These are phyloP conservation scores for Exophiala viscosa DNA, from an alignment of 2,329 filamentous ascomycete genomes.

Conservation along the genomic window DNA sequence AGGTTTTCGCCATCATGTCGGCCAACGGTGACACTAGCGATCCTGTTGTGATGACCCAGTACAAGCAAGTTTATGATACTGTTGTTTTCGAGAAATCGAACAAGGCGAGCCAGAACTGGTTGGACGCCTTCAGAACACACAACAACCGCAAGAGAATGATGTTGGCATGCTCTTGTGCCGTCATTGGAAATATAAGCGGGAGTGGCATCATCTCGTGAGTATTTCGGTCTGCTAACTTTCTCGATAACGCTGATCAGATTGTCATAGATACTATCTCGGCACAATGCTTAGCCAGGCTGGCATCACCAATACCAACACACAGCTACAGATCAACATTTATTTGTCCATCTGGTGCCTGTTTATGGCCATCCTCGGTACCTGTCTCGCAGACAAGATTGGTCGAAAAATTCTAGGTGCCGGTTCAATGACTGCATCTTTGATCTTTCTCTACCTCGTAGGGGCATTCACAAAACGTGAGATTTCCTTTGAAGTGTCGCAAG, in stretches of 20 bases:
- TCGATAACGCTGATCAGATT: conserved; percentile 35
- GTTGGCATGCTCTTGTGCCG: conserved; percentile 2
- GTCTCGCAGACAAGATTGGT: conserved; percentile 42
- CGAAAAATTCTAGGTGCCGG: conserved; percentile 38
- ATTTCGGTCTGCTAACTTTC: background rate
- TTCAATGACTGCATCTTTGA: conserved; percentile 35
- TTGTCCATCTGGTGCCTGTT: conserved; percentile 49
- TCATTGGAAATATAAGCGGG: conserved; percentile 9
- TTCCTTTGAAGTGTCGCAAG: background rate
- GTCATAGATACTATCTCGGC: conserved; percentile 37
- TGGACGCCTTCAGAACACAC: background rate
- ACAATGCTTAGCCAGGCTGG: conserved; percentile 45
- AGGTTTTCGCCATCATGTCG: conserved; percentile 4
- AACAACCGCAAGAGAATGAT: conserved; percentile 3
- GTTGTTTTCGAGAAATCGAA: conserved; percentile 7
- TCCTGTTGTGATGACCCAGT: conserved; percentile 1
- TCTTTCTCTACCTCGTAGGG: conserved; percentile 51
- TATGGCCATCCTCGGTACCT: conserved; percentile 42
- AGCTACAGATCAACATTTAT: conserved; percentile 49
- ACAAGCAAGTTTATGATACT: conserved; percentile 8
- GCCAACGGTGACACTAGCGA: conserved; percentile 1
- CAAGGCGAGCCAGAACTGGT: background rate
- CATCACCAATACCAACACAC: conserved; percentile 41
- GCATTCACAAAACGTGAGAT: conserved; percentile 42
- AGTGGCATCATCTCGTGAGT: conserved; percentile 8